Evolutionary conservation across 768 basidiomycete species (phyloP).

Genomic region (Russula lepida): DNA sequence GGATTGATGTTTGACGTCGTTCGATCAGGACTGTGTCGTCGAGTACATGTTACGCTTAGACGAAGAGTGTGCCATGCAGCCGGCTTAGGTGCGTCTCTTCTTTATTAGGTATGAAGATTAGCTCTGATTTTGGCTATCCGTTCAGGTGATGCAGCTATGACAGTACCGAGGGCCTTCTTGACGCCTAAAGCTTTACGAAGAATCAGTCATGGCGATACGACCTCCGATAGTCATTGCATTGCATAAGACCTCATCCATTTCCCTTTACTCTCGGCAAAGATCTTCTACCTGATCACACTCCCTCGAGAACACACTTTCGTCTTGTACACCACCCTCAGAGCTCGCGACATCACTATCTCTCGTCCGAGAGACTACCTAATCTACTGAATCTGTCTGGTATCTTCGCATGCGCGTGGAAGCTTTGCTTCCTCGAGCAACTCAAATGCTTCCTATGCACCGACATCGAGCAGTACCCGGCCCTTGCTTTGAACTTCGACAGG

Average conservation of each 20-base stretch:
- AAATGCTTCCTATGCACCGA: slow-evolving; percentile 37
- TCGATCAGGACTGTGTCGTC: slow-evolving; percentile 30
- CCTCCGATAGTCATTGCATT: no score
- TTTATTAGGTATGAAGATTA: slow-evolving; percentile 62
- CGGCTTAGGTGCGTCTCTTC: slow-evolving; percentile 34
- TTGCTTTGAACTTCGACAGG: slow-evolving; percentile 58
- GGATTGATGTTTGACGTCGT: slow-evolving; percentile 36
- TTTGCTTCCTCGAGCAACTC: slow-evolving; percentile 16
- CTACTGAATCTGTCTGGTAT: slow-evolving; percentile 61
- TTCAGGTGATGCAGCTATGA: slow-evolving; percentile 39
- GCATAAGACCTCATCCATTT: no score
- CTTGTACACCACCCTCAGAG: no score
- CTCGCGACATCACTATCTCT: no score
- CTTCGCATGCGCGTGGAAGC: slow-evolving; percentile 2
- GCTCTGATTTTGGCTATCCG: slow-evolving; percentile 36
- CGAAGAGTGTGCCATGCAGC: slow-evolving; percentile 50
- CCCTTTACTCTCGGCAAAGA: no score
- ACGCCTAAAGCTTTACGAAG: no score
- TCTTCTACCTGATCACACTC: no score
- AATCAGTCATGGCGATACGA: no score
- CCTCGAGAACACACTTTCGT: no score
- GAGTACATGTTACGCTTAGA: slow-evolving; percentile 44
- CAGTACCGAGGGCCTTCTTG: slow-evolving; percentile 82
- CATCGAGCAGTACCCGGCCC: slow-evolving; percentile 60
- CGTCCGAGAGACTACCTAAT: slow-evolving; percentile 73